Percentiles rank a stretch among this genome's conserved stretches.
Evolutionary conservation across 2,329 filamentous ascomycete genomes (phyloP).

Genomic region (Eurotiales sp.): DNA sequence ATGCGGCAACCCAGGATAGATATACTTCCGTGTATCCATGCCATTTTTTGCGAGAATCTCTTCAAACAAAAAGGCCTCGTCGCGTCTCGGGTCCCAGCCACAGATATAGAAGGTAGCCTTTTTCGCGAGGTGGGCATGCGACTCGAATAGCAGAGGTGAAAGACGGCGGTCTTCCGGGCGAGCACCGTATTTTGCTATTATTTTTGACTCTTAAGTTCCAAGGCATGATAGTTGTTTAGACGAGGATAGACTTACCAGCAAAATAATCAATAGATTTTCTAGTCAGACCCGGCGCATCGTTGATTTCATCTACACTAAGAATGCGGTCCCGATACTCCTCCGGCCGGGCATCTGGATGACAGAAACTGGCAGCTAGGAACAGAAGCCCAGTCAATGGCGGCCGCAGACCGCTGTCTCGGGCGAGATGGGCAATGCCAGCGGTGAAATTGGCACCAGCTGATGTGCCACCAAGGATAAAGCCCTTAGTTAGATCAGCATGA

Average conservation of each 20-base stretch:
- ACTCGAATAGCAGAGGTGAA: conserved; percentile 36
- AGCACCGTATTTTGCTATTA: conserved; percentile 23
- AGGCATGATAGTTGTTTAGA: no score
- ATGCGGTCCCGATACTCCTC: conserved; percentile 33
- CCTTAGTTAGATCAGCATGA: conserved; percentile 39
- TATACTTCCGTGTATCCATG: conserved; percentile 38
- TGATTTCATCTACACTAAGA: conserved; percentile 37
- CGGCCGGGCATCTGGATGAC: conserved; percentile 39
- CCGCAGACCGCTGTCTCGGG: conserved; percentile 33
- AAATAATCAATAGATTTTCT: conserved; percentile 35
- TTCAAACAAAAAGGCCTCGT: conserved; percentile 49
- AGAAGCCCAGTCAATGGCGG: conserved; percentile 46
- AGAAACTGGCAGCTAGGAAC: conserved; percentile 46
- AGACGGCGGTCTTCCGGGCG: conserved; percentile 36
- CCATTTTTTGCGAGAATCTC: conserved; percentile 34
- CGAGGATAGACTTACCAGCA: conserved; percentile 14
- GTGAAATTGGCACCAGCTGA: conserved; percentile 53
- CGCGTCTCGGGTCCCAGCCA: conserved; percentile 47
- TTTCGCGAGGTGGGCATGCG: conserved; percentile 26
- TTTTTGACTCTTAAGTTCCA: no score
- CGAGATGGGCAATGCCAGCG: conserved; percentile 43
- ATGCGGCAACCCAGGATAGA: conserved; percentile 42
- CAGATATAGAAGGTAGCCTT: conserved; percentile 47
- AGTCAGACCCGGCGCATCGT: conserved; percentile 26
- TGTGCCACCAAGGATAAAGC: conserved; percentile 50